Base-by-base conservation (phyloP, 164 flowering plant genomes). In the Cinnamomum chago region DNA sequence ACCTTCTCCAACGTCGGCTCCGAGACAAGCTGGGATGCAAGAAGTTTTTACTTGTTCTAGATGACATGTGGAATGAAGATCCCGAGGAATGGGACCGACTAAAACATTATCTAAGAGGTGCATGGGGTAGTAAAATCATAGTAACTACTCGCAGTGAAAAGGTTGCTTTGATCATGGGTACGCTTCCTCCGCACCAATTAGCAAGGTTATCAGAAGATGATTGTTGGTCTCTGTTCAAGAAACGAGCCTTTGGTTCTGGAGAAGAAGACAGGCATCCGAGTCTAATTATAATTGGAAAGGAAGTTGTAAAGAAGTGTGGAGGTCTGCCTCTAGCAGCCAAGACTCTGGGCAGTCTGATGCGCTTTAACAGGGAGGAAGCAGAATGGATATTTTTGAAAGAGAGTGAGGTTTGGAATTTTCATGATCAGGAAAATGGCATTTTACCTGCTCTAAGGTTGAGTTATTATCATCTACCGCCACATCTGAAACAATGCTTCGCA, bases 261-360 rank as follows among this genome's bases (percentile, higher is more conserved):
- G 50, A 50, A 25, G n/a, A 75, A 40, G 64, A 27, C 7, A 7
- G 0, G 30, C 9, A 40, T 69, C 72, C 67, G 22, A 65, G 68
- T 13, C 35, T 80, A 58, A 62, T 23, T 2, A 2, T 20, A 0
- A 58, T 58, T 72, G 78, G 76, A 7, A 64, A 70, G 28, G 72
- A 77, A 28, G 72, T 77, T 51, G 80, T 72, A 1, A 52, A 62
- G 22, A 79, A 75, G 40, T 79, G 81, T 30, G 35, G 70, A 9
- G 81, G 81, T 50, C 13, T 79, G 1, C 81, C 81, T 6, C 52
- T 79, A 2, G 76, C 76, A 6, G 81, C 62, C 9, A 79, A 79
- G 67, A 18, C 67, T 14, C 24, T 79, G 1, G 82, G 76, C 30
- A 65, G 79, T 17, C 55, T 72, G 11, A 30, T 79, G 76, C 65